Evolutionary conservation across 768 basidiomycete genomes (phyloP), one percentile per base, ranked within the genome.

Genomic region (Cantharellus cinnabarinus): DNA sequence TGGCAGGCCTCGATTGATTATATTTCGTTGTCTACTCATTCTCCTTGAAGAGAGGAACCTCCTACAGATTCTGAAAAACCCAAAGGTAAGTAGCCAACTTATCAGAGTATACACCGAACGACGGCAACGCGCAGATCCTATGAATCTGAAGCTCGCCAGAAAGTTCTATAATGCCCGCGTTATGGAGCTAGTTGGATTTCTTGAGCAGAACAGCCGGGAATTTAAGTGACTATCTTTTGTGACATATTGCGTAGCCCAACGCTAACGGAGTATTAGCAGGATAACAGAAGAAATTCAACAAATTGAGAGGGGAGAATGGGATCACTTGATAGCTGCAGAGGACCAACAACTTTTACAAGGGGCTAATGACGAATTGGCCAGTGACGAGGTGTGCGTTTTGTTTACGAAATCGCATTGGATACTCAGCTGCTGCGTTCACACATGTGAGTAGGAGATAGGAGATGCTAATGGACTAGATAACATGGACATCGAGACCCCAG

Each of bases 201-300:
- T 95, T 44, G 65, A 75, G 40, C 75, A 71, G 1, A 84, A 91
- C 66, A 91, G 94, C 70, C 68, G 70, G 38, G 79, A 77, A 60
- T 95, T 91, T 77, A 86, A 79, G 86, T 83, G 66, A 37, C 76
- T 62, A 4, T 34, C 5, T 41, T 41, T 20, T 15, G 60, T 61
- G 14, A 57, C 42, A 14, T 20, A 41, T 42, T 59, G 29, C 38
- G 57, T 4, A 4, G n/a, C 34, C 35, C n/a, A 59, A 37, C 51
- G 41, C 54, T 15, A n/a, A 37, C 20, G 42, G 34, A 37, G 5
- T 7, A 50, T 4, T 61, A 89, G 88, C 69, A 70, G 69, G 41
- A 73, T 90, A 10, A 74, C 81, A 20, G 70, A 75, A 2, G 89
- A 93, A 69, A 86, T 91, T 51, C 79, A 85, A 56, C 79, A 80